Conservation (phyloP, 2,329 filamentous ascomycete genomes). For the Fusarium sp. region DNA sequence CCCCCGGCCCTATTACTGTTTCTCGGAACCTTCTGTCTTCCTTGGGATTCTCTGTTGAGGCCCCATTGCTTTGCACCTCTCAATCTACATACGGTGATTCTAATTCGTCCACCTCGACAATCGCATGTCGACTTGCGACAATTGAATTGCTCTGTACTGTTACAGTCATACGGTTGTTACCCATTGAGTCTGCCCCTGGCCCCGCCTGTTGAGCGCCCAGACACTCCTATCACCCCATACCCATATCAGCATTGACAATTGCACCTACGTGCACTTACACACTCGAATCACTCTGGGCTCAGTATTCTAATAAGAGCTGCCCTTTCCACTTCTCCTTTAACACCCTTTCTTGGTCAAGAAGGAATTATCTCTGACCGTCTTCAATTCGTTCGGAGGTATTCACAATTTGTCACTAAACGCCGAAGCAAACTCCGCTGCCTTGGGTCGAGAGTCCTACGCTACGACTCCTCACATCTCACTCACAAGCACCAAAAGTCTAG, state of each 20-base stretch:
- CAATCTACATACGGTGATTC: constrained; percentile 32
- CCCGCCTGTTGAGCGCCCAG: constrained; percentile 33
- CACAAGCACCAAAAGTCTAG: constrained; percentile 11
- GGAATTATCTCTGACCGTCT: background rate
- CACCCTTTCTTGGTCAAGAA: constrained; percentile 4
- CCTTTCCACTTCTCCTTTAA: background rate
- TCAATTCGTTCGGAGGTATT: constrained; percentile 22
- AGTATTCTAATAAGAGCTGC: constrained; percentile 34
- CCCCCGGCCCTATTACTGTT: constrained; percentile 25
- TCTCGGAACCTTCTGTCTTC: constrained; percentile 28
- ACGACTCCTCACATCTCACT: constrained; percentile 24
- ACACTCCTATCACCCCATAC: constrained; percentile 43
- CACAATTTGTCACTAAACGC: constrained; percentile 7
- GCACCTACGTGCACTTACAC: constrained; percentile 32
- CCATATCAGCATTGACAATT: constrained; percentile 32
- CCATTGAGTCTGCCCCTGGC: constrained; percentile 40
- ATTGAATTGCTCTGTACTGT: constrained; percentile 35
- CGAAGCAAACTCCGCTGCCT: constrained; percentile 35
- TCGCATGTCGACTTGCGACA: constrained; percentile 39
- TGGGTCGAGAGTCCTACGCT: constrained; percentile 36
- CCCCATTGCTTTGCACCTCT: constrained; percentile 25
- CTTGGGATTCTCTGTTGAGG: constrained; percentile 37
- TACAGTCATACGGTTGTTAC: constrained; percentile 44
- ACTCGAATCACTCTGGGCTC: constrained; percentile 24
- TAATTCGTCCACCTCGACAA: constrained; percentile 41